Evolutionary conservation across 176 grass and related monocot genomes (phyloP).

Genomic region (Bolboschoenus planiculmis): DNA sequence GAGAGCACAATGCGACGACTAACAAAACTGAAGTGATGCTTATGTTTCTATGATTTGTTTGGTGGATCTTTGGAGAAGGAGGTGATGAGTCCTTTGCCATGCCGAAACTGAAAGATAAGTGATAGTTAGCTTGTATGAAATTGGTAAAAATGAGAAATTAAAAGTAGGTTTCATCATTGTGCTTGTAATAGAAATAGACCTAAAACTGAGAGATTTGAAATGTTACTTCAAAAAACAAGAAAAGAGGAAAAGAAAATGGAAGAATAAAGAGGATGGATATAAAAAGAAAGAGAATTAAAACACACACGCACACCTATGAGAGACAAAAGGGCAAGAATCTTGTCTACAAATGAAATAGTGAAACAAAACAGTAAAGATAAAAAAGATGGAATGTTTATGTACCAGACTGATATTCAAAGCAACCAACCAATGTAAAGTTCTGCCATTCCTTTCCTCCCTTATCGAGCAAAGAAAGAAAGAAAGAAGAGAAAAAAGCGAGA

Average conservation of each 20-base stretch:
- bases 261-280: background rate
- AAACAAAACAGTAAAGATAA: background rate
- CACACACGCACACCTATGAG: background rate
- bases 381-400: slow-evolving; percentile 14
- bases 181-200: background rate
- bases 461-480: background rate
- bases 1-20: slow-evolving; percentile 34
- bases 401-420: background rate
- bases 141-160: background rate
- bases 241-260: background rate
- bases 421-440: background rate
- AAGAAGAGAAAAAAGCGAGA: background rate
- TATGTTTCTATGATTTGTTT: slow-evolving; percentile 36
- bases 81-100: slow-evolving; percentile 40
- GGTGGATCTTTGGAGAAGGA: slow-evolving; percentile 38
- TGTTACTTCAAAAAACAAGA: background rate
- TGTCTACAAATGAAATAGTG: background rate
- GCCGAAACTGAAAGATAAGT: background rate
- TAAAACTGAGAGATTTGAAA: background rate
- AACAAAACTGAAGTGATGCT: slow-evolving; percentile 37
- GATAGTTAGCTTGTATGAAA: background rate
- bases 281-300: background rate
- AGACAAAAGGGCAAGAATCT: background rate
- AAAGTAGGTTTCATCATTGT: background rate
- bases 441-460: background rate